Evolutionary conservation across 73 alveolate genomes (phyloP).

Genomic region (Stentor coeruleus): DNA sequence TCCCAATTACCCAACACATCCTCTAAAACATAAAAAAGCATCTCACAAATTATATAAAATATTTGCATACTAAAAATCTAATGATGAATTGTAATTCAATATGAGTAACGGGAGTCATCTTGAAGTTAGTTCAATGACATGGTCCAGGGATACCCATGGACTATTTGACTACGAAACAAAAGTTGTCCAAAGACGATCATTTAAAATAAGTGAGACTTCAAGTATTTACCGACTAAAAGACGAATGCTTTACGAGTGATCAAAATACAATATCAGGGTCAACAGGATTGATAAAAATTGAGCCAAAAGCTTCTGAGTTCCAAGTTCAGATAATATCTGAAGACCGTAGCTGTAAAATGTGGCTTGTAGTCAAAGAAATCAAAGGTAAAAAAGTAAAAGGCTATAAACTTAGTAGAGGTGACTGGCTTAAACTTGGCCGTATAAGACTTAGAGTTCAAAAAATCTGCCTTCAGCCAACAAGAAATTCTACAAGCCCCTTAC

Average conservation of each 20-base stretch:
- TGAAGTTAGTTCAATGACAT: slow-evolving; percentile 43
- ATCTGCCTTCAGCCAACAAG: background rate
- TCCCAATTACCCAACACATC: too few relatives aligned
- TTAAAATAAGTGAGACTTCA: background rate
- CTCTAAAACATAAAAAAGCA: too few relatives aligned
- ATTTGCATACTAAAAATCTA: too few relatives aligned
- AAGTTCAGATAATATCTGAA: background rate
- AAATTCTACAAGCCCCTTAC: background rate
- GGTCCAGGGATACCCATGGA: slow-evolving; percentile 63
- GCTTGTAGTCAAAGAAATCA: slow-evolving; percentile 16
- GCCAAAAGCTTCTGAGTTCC: background rate
- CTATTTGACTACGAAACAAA: slow-evolving; percentile 59
- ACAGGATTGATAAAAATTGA: background rate
- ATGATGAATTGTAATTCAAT: too few relatives aligned
- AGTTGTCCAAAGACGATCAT: background rate
- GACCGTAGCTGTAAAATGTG: background rate
- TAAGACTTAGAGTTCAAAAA: slow-evolving; percentile 10
- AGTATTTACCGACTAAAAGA: background rate
- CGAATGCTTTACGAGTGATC: background rate
- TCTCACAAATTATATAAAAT: too few relatives aligned
- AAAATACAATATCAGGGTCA: background rate
- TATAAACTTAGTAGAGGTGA: slow-evolving; percentile 26
- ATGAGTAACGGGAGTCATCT: background rate
- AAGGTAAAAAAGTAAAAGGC: slow-evolving; percentile 7
- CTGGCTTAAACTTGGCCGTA: slow-evolving; percentile 25